A percentile compares a stretch with the other conserved stretches of the same genome.
Conservation (phyloP, 2,329 filamentous ascomycete genomes). For the Aspergillus melleus region DNA sequence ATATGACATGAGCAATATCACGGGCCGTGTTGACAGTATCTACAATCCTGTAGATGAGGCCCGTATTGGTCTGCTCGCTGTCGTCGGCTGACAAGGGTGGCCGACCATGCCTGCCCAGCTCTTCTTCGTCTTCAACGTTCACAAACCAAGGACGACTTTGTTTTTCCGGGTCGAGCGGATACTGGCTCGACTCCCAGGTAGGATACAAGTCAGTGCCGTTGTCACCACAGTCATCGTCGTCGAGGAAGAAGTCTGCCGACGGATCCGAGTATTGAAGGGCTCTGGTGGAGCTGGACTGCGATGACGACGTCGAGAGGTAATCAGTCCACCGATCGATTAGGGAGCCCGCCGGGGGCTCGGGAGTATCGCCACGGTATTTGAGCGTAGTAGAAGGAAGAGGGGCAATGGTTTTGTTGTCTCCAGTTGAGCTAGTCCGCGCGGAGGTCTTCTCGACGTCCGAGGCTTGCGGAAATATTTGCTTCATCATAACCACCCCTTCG, state of each 20-base stretch:
- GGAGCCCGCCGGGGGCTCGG: constrained; percentile 53
- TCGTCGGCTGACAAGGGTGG: constrained; percentile 89
- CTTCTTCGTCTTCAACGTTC: constrained; percentile 50
- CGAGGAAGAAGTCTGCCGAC: constrained; percentile 65
- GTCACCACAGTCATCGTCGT: constrained; percentile 59
- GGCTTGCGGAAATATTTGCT: constrained; percentile 55
- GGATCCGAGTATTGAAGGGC: constrained; percentile 72
- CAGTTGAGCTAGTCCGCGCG: constrained; percentile 56
- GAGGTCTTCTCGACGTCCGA: constrained; percentile 54
- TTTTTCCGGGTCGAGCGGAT: constrained; percentile 12
- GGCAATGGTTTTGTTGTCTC: constrained; percentile 80
- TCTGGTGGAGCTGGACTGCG: constrained; percentile 74
- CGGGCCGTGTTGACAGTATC: constrained; percentile 70
- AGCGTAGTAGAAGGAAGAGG: constrained; percentile 84
- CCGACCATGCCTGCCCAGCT: constrained; percentile 63
- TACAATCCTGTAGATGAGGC: constrained; percentile 75
- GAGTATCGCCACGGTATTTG: constrained; percentile 78
- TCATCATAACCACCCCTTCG: constrained; percentile 81
- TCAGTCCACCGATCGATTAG: constrained; percentile 38
- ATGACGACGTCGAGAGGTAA: constrained; percentile 47
- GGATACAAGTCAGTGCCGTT: constrained; percentile 54
- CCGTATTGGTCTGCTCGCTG: constrained; percentile 62
- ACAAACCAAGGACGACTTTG: constrained; percentile 34
- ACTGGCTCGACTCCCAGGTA: constrained; percentile 42
- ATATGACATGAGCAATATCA: constrained; percentile 66